Base-by-base conservation (phyloP, 2,329 filamentous ascomycete species). In the Microdochium nivale region DNA sequence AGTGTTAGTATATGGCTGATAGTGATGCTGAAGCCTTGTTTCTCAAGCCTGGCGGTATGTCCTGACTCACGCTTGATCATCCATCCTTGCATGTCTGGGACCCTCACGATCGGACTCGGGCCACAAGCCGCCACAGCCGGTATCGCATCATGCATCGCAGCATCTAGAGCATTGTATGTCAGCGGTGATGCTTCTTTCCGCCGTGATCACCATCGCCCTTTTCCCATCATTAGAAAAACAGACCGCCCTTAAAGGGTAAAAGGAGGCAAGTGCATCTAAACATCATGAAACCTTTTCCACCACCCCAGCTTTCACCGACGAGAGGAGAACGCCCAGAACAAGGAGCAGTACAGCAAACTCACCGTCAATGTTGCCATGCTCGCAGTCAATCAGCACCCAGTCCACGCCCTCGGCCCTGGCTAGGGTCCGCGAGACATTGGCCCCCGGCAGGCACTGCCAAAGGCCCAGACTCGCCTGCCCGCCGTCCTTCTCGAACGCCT, bases 381-480 rank as follows among this genome's bases (percentile, higher is more conserved):
- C 77, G 59, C 77, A 78, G 60, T 80, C 79, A 25, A 80, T 78
- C 64, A 86, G 71, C 10, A 88, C 78, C 75, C 84, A 87, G 61
- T 87, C 84, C 1, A 84, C 74, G 1, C 82, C 84, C 1, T 77
- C 67, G 2, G 76, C 77, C 51, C 80, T 71, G 1, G 85, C 83
- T 48, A 88, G 69, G 19, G 75, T 65, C 50, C 81, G 73, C 4
- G 81, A 80, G 13, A 84, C 67, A 55, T 84, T 83, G 46, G 75
- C 71, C 0, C 80, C 79, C 0, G 81, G 81, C 51, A 84, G 66
- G 72, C 82, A 82, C 67, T 85, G 81, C 81, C 80, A 85, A 50
- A 78, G 70, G 3, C 81, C 81, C 57, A 82, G 70, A 48, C 77
- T 74, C 5, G 76, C 67, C 24, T 68, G n/a, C n/a, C n/a, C 65